Base-by-base conservation (phyloP, 2,329 filamentous ascomycete genomes). In the Cryphonectria japonica region DNA sequence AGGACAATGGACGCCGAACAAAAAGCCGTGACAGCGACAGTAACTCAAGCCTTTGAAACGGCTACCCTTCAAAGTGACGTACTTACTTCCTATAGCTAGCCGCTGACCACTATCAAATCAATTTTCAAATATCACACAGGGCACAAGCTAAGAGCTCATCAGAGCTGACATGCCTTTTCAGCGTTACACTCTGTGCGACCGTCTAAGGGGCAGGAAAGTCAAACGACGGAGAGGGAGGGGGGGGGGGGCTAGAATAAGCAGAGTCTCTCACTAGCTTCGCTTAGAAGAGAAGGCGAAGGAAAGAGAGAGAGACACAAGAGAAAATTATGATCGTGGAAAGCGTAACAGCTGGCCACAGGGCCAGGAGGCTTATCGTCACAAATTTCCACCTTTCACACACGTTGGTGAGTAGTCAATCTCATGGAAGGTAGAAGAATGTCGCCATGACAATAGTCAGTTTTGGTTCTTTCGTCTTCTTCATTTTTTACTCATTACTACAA, bases 91-190 rank as follows among this genome's bases (percentile, higher is more conserved):
- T 26, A 26, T 26, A 1, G 26, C 37, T 11, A 11, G 11, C 46
- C 22, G 22, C 19, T 50, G 46, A 50, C 22, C 16, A n/a, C 22
- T 50, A 1, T 50, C 22, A 8, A 46, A 32, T 32, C 29, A 34
- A 13, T 8, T 59, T 29, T 32, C 26, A 14, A 19, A 16, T 22
- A 59, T 19, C 26, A 32, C 14, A 19, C 26, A 29, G 54, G 26
- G 11, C 26, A 50, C 46, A n/a, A 7, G 46, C 22, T 22, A n/a
- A n/a, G 7, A 3, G 46, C 26, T 29, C 41, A 50, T 46, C 19
- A 34, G 43, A 29, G 60, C 66, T 67, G 52, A 61, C 66, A 61
- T 67, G 54, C 66, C 29, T 67, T 46, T 50, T 26, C 39, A 61
- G 39, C 32, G 54, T 50, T 50, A 60, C 66, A 61, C 66, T 14